Conservation (phyloP, 768 basidiomycete species). For the Leccinum obscurum region DNA sequence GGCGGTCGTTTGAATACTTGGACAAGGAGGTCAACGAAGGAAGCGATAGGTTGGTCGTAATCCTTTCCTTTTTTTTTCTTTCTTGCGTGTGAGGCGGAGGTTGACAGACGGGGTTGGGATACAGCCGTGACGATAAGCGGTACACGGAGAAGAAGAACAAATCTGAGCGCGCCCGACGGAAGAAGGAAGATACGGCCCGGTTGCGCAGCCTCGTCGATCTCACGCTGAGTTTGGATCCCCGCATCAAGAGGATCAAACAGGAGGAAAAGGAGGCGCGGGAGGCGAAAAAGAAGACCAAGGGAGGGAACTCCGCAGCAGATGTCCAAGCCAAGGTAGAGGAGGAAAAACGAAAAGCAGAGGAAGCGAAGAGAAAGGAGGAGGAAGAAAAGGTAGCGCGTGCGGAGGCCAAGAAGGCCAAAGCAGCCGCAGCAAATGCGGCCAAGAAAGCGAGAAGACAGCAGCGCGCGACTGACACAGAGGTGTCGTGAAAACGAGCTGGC, state of each 20-base stretch:
- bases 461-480: conserved; percentile 47
- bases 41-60: conserved; percentile 73
- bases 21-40: conserved; percentile 99
- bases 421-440: conserved; percentile 84
- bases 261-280: conserved; percentile 94
- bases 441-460: conserved; percentile 82
- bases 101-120: conserved; percentile 14
- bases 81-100: background rate
- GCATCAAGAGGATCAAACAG: conserved; percentile 96
- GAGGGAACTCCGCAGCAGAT: conserved; percentile 41
- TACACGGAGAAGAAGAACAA: conserved; percentile 99
- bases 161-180: conserved; percentile 89
- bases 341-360: conserved; percentile 65
- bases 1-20: conserved; percentile 96
- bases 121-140: conserved; percentile 95
- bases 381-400: conserved; percentile 74
- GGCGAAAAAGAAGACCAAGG: conserved; percentile 76
- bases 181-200: conserved; percentile 96
- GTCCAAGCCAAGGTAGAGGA: conserved; percentile 53
- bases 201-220: conserved; percentile 85
- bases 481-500: conserved; percentile 7
- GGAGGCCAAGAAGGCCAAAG: conserved; percentile 82
- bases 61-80: background rate
- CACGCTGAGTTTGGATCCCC: conserved; percentile 81
- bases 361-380: conserved; percentile 74